Base-by-base conservation (phyloP, 169 alveolate genomes). In the Plasmodium vinckei region DNA sequence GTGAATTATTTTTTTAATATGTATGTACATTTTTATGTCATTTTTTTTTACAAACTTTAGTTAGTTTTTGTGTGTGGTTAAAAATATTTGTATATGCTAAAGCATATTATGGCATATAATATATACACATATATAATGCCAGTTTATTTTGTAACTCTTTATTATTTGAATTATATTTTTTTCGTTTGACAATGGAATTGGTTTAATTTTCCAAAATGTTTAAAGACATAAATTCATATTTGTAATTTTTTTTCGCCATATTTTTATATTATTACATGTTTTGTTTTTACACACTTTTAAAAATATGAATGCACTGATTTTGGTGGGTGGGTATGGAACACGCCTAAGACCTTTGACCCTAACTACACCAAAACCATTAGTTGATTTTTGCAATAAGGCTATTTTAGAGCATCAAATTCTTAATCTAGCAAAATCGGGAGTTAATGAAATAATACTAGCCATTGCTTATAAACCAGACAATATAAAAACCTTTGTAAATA, bases 311-410 rank as follows among this genome's bases (percentile, higher is more conserved):
- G 99, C 99, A 12, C 93, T 98, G 25, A 97, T 98, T 56, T 93
- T 98, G 51, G 99, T 98, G 19, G 99, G 99, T 15, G 99, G 99
- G 39, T 98, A 95, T 92, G 99, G 99, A 39, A 98, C 99, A 25
- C 94, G 99, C 71, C 97, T 98, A 49, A 95, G 99, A 69, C 99
- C 99, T 27, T 95, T 98, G 65, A 98, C 99, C 51, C 95, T 98
- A 53, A 92, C 98, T 21, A 97, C 96, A 17, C 99, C 99, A 3
- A 98, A 98, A 90, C 99, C 99, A 0, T 75, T 98, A 49, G 96
- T 98, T 53, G 98, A 97, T 72, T 97, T 98, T 92, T 97, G 99
- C 59, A 98, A 98, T 91, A 94, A 95, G 54, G 99, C 99, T 3
- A 97, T 98, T 46, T 92, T 97, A 15, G 98, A 97, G 82, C 95